Evolutionary conservation across 257 asterid species (phyloP).

Genomic region (Gentiana macrophylla): DNA sequence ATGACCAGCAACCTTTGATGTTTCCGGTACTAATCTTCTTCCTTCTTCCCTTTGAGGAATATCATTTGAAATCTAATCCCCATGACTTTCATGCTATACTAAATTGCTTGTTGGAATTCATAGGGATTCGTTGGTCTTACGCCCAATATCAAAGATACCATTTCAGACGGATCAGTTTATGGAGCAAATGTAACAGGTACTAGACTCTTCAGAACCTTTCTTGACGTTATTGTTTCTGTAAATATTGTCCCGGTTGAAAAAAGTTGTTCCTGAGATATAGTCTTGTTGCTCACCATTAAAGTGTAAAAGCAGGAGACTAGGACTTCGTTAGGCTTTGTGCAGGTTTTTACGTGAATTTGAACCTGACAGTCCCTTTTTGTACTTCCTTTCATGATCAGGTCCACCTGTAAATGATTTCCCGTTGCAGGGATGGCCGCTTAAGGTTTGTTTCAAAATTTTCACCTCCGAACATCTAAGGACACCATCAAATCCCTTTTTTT

Average conservation of each 20-base stretch:
- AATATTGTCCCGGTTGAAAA: too few species aligned
- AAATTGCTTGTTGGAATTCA: constrained; percentile 10
- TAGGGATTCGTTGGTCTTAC: constrained; percentile 11
- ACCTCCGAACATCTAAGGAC: too few species aligned
- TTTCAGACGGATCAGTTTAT: constrained; percentile 11
- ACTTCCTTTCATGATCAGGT: constrained; percentile 15
- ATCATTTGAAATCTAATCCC: background rate
- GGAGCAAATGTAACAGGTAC: constrained; percentile 8
- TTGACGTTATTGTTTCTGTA: background rate
- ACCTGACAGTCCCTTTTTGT: constrained; percentile 3
- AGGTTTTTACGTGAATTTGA: constrained; percentile 1
- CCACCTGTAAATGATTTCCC: constrained; percentile 14
- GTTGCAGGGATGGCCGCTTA: constrained; percentile 27
- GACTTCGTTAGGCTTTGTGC: background rate
- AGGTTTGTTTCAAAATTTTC: constrained; percentile 14
- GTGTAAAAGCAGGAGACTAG: background rate
- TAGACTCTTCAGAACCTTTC: constrained; percentile 1
- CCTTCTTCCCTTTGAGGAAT: background rate
- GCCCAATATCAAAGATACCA: constrained; percentile 5
- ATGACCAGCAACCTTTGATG: constrained; percentile 5
- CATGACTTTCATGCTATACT: background rate
- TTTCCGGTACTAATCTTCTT: constrained; percentile 12
- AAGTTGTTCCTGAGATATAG: background rate
- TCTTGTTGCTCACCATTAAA: background rate
- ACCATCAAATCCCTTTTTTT: too few species aligned